A percentile compares a stretch with the other conserved stretches of the same genome.
These are phyloP conservation scores for Beauveria scarabaeidicola DNA, from an alignment of 2,329 filamentous ascomycete genomes.

Conservation along the genomic window DNA sequence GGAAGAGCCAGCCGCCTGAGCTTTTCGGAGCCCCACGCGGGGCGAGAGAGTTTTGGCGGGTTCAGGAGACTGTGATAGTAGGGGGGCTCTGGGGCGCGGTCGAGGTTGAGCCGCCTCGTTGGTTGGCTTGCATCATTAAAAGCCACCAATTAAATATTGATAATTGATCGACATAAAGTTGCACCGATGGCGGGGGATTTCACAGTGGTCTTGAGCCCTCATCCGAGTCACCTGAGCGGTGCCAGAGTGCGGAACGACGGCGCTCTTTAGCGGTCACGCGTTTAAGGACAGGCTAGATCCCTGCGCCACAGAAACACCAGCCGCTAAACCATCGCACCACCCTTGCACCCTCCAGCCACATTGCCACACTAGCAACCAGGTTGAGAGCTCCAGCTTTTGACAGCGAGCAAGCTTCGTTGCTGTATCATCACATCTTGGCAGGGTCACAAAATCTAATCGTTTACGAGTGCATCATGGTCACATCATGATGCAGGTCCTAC, in stretches of 20 bases:
- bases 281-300: not conserved
- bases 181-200: not conserved
- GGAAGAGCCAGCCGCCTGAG: not conserved
- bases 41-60: constrained; percentile 2
- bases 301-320: not conserved
- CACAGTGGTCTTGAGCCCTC: not conserved
- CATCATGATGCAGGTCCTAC: not conserved
- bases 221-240: constrained; percentile 10
- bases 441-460: too few relatives aligned
- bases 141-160: not conserved
- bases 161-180: too few relatives aligned
- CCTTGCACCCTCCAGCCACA: not conserved
- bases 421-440: not conserved
- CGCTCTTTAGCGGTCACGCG: constrained; percentile 7
- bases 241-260: not conserved
- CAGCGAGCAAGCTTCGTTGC: not conserved
- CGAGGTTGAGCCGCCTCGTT: not conserved
- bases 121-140: not conserved
- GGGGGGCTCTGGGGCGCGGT: too few relatives aligned
- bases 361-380: not conserved
- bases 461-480: not conserved
- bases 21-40: constrained; percentile 7
- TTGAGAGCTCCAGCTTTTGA: not conserved
- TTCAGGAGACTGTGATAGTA: not conserved
- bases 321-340: not conserved